Evolutionary conservation across 1,284 basidiomycete species (phyloP), one percentile per base, ranked within the genome.

Genomic region (Lentinula novae-zelandiae): DNA sequence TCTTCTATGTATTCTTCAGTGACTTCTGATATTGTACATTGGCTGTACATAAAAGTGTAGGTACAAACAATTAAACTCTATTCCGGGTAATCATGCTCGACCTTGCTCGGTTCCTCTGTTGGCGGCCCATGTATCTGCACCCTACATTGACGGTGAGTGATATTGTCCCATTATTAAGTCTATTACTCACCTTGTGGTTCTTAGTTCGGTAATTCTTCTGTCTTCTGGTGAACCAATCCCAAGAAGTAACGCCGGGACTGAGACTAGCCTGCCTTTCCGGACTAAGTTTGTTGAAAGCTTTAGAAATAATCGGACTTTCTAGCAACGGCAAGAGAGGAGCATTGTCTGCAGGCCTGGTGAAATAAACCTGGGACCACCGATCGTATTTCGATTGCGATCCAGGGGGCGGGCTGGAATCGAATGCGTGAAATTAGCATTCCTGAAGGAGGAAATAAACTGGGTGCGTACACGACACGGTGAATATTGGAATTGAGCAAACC

Each of bases 331-430:
- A 73, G 34, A 85, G 74, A 2, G 76, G 46, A 22, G 78, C 71
- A 2, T 74, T 74, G 68, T 86, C 79, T 13, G 82, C 80, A 0
- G 85, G 86, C 12, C 87, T 78, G 0, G 78, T 80, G 70, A 88
- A 88, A 70, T 80, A 89, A 0, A 84, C 85, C 5, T 87, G 72
- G 2, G 84, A 86, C 78, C 79, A 85, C 33, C 87, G 79, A 48
- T 79, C 78, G 22, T 76, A 66, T 8, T 71, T 65, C 1, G 71
- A 72, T 70, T 86, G 84, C 2, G 61, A 50, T 10, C 73, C 73
- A 0, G 75, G 74, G 10, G 75, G 72, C 27, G 72, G 69, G 0
- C 74, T 76, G 36, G 22, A 12, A 53, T 51, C 2, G 17, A 20
- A 51, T 42, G 17, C 9, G 49, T 7, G 38, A 38, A 27, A 8